Conservation (phyloP, 768 basidiomycete genomes). For the Rhizopogon vesiculosus region DNA sequence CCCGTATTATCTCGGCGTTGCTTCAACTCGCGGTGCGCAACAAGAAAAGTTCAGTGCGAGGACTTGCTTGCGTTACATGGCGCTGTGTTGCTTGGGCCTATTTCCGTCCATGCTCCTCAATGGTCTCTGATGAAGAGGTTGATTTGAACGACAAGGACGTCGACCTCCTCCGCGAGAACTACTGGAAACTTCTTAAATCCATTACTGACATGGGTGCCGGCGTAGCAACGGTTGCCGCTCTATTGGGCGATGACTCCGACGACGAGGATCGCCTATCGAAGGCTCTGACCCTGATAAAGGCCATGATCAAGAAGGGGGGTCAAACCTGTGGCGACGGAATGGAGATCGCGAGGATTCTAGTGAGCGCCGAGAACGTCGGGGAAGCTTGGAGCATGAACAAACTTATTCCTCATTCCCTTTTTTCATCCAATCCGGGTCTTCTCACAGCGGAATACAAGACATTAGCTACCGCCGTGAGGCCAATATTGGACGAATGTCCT, state of each 20-base stretch:
- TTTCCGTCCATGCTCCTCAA: slow-evolving; percentile 44
- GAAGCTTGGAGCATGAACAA: slow-evolving; percentile 43
- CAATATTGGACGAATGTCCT: slow-evolving; percentile 51
- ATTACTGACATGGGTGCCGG: slow-evolving; percentile 60
- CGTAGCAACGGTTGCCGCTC: slow-evolving; percentile 48
- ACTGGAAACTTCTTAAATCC: slow-evolving; percentile 46
- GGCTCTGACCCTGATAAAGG: slow-evolving; percentile 44
- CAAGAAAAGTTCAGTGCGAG: slow-evolving; percentile 60
- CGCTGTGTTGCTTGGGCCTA: slow-evolving; percentile 62
- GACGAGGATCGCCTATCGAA: slow-evolving; percentile 40
- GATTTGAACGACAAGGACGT: slow-evolving; percentile 20
- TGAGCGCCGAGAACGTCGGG: slow-evolving; percentile 26
- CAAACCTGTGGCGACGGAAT: slow-evolving; percentile 51
- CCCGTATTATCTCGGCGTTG: slow-evolving; percentile 43
- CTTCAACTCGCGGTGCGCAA: slow-evolving; percentile 55
- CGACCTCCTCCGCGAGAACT: slow-evolving; percentile 26
- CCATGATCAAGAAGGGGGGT: slow-evolving; percentile 54
- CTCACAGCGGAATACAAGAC: slow-evolving; percentile 47
- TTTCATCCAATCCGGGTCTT: slow-evolving; percentile 53
- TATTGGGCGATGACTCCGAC: slow-evolving; percentile 38
- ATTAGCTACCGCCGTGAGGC: slow-evolving; percentile 43
- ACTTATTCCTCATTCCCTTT: slow-evolving; percentile 48
- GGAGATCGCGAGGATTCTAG: slow-evolving; percentile 41
- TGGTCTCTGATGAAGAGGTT: slow-evolving; percentile 19
- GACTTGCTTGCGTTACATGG: slow-evolving; percentile 61